Evolutionary conservation across 1,284 basidiomycete species (phyloP).

Genomic region (Meripilus lineatus): DNA sequence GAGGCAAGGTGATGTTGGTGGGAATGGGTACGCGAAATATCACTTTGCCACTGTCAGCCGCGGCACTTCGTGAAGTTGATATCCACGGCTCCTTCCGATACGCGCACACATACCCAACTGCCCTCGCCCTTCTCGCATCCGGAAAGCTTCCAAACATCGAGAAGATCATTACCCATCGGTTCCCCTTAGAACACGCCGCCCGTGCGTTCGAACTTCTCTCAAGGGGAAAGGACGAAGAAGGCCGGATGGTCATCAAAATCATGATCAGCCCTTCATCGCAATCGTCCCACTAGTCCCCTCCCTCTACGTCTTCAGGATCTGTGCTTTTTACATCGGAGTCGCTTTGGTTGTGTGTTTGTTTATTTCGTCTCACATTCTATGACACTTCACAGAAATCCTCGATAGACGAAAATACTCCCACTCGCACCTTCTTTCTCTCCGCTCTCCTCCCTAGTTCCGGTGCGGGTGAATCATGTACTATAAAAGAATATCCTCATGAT

Average conservation of each 20-base stretch:
- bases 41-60: slow-evolving; percentile 77
- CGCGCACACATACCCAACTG: slow-evolving; percentile 84
- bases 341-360: too few species aligned
- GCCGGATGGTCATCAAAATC: slow-evolving; percentile 82
- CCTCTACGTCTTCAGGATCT: not conserved
- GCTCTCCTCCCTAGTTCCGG: too few species aligned
- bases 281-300: not conserved
- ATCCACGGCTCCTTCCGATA: slow-evolving; percentile 90
- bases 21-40: slow-evolving; percentile 92
- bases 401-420: too few species aligned
- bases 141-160: slow-evolving; percentile 43
- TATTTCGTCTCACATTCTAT: too few species aligned
- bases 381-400: too few species aligned
- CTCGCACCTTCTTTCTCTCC: too few species aligned
- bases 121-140: slow-evolving; percentile 71
- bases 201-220: slow-evolving; percentile 79
- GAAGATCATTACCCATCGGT: slow-evolving; percentile 79
- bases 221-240: slow-evolving; percentile 71
- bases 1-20: slow-evolving; percentile 87
- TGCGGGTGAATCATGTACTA: too few species aligned
- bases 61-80: slow-evolving; percentile 88
- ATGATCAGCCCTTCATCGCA: slow-evolving; percentile 57
- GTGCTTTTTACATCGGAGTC: too few species aligned
- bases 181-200: slow-evolving; percentile 59
- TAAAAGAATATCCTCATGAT: too few species aligned